Percentiles rank a stretch among this genome's conserved stretches.
phyloP scores from a whole-genome alignment of 2,329 filamentous ascomycete species.

The Xylaria sp. region DNA sequence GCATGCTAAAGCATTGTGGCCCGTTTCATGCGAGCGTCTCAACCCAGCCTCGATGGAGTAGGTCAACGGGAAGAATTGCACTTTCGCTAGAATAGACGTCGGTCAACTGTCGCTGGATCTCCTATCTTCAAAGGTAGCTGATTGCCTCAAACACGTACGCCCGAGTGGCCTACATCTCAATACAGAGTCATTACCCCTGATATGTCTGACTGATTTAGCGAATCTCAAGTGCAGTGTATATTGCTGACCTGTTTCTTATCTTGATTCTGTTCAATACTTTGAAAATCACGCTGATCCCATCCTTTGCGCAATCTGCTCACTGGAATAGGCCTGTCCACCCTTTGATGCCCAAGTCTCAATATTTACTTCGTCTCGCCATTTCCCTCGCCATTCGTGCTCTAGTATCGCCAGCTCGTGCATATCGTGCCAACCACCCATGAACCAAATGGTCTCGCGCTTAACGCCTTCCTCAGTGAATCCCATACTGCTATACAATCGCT shows the following conservation, averaged over 20 bases:
- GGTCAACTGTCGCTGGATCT: background rate
- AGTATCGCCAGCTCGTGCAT: constrained; percentile 34
- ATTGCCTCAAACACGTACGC: constrained; percentile 12
- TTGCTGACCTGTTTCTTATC: background rate
- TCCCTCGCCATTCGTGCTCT: constrained; percentile 33
- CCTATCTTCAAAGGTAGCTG: constrained; percentile 3
- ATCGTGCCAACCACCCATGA: constrained; percentile 35
- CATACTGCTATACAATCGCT: constrained; percentile 24
- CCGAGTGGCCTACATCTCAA: constrained; percentile 22
- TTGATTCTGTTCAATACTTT: background rate
- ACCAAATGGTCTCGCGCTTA: constrained; percentile 34
- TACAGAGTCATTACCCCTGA: constrained; percentile 10
- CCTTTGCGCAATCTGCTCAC: constrained; percentile 27
- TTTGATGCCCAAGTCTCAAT: constrained; percentile 16
- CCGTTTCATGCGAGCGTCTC: background rate
- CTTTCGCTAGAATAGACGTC: background rate
- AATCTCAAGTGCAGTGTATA: background rate
- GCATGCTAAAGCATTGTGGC: background rate
- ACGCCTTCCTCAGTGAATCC: constrained; percentile 34
- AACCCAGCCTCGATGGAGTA: background rate
- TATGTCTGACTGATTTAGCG: background rate
- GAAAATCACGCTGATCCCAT: constrained; percentile 23
- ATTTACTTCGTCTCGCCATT: background rate
- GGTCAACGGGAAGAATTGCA: constrained; percentile 2
- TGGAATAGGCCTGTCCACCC: constrained; percentile 16